A percentile compares a stretch with the other conserved stretches of the same genome.
These are phyloP conservation scores for Didymella lethalis DNA, from an alignment of 2,329 filamentous ascomycete species.

Conservation along the genomic window DNA sequence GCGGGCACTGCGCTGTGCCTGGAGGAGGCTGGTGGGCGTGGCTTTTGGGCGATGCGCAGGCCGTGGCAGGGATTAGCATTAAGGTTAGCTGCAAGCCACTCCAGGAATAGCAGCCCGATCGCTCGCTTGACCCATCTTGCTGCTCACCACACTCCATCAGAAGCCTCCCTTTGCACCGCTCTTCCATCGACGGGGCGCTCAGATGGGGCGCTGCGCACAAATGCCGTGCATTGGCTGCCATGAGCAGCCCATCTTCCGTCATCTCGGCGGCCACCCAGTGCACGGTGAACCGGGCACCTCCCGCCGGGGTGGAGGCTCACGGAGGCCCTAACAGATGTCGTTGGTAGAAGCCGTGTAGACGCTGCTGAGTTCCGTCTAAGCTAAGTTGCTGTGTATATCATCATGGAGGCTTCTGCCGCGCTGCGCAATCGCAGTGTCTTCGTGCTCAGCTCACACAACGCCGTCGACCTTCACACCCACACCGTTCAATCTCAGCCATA, in stretches of 20 bases:
- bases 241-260: conserved; percentile 30
- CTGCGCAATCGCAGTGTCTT: conserved; percentile 24
- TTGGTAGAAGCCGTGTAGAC: conserved; percentile 28
- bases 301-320: conserved; percentile 31
- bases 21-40: conserved; percentile 34
- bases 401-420: conserved; percentile 36
- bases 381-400: conserved; percentile 37
- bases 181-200: conserved; percentile 30
- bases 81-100: conserved; percentile 51
- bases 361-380: conserved; percentile 34
- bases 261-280: conserved; percentile 32
- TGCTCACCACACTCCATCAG: conserved; percentile 46
- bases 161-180: conserved; percentile 37
- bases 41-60: conserved; percentile 40
- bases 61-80: conserved; percentile 42
- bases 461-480: conserved; percentile 17
- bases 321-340: conserved; percentile 33
- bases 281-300: conserved; percentile 23
- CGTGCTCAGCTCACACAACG: conserved; percentile 10
- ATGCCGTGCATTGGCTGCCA: conserved; percentile 40
- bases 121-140: conserved; percentile 17
- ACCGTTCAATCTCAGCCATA: conserved; percentile 16
- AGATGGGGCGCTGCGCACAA: conserved; percentile 35
- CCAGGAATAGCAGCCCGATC: conserved; percentile 49
- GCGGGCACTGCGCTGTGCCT: conserved; percentile 33